Percentiles rank a stretch among this genome's conserved stretches.
These are phyloP conservation scores for Podospora anserina DNA, from an alignment of 495 filamentous ascomycete genomes.

Conservation along the genomic window DNA sequence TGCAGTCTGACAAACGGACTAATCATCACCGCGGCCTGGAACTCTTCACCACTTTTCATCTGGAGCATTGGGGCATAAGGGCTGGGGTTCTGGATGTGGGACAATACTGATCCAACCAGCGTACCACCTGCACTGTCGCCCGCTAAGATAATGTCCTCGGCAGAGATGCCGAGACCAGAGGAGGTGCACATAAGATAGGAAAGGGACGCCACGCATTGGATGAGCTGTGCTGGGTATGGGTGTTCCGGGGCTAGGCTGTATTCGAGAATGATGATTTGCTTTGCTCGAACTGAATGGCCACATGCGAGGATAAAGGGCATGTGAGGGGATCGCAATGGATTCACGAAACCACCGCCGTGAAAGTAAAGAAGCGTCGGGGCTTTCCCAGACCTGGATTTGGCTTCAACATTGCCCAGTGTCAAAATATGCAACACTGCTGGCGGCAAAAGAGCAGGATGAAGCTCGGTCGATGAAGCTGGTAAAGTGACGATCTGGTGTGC, in stretches of 20 bases:
- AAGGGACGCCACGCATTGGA: conserved; percentile 15
- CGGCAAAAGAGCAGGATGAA: neutral
- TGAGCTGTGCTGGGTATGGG: conserved; percentile 16
- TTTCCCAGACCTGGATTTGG: neutral
- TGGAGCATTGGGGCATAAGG: conserved; percentile 4
- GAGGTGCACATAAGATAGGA: conserved; percentile 7
- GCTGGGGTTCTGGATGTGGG: conserved; percentile 9
- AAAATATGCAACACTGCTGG: conserved; percentile 11
- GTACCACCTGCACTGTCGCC: conserved; percentile 22
- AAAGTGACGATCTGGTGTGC: neutral
- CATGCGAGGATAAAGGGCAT: conserved; percentile 20
- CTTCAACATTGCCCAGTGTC: neutral
- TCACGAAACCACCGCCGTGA: conserved; percentile 27
- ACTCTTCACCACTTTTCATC: neutral
- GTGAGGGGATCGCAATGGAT: conserved; percentile 18
- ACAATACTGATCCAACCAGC: conserved; percentile 17
- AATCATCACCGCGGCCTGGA: conserved; percentile 16
- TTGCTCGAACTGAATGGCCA: neutral
- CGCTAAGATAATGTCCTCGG: conserved; percentile 15
- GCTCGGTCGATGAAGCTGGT: neutral
- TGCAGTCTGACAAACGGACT: conserved; percentile 18
- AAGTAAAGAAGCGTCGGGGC: conserved; percentile 14
- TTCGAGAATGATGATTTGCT: conserved; percentile 16
- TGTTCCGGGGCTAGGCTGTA: conserved; percentile 23
- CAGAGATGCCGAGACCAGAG: neutral